A percentile compares a stretch with the other conserved stretches of the same genome.
Conservation (phyloP, 805 yeast species). For the Spathaspora sp. region DNA sequence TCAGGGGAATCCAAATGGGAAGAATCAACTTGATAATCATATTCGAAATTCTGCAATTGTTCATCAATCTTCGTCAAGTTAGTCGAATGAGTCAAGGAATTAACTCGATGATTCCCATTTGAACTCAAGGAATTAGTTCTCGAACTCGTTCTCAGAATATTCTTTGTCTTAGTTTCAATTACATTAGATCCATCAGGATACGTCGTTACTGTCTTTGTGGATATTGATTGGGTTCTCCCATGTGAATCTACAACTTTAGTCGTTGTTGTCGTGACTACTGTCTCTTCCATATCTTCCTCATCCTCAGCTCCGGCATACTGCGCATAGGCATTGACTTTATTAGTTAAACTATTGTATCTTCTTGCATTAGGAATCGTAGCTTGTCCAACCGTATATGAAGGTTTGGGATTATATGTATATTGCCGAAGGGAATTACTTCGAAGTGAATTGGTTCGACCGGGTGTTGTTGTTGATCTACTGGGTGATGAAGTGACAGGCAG, state of each 20-base stretch:
- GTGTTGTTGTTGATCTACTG: slow-evolving; percentile 4
- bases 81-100: slow-evolving; percentile 18
- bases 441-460: slow-evolving; percentile 24
- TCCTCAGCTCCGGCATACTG: slow-evolving; percentile 10
- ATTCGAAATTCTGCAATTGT: slow-evolving; percentile 40
- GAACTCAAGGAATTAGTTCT: slow-evolving; percentile 26
- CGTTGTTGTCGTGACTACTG: slow-evolving; percentile 37
- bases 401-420: slow-evolving; percentile 35
- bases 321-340: background rate
- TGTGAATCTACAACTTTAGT: slow-evolving; percentile 37
- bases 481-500: background rate
- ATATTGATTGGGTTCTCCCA: slow-evolving; percentile 37
- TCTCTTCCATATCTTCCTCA: slow-evolving; percentile 19
- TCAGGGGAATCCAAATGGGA: slow-evolving; percentile 4
- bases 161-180: slow-evolving; percentile 40
- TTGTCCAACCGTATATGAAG: slow-evolving; percentile 35
- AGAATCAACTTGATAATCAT: slow-evolving; percentile 34
- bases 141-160: slow-evolving; percentile 32
- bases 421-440: slow-evolving; percentile 33
- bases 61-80: slow-evolving; percentile 37
- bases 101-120: slow-evolving; percentile 13
- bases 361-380: slow-evolving; percentile 12
- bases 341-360: slow-evolving; percentile 18
- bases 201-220: slow-evolving; percentile 34
- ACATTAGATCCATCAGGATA: slow-evolving; percentile 42